phyloP scores from a whole-genome alignment of 169 alveolate species.

The Blepharisma undulans region DNA sequence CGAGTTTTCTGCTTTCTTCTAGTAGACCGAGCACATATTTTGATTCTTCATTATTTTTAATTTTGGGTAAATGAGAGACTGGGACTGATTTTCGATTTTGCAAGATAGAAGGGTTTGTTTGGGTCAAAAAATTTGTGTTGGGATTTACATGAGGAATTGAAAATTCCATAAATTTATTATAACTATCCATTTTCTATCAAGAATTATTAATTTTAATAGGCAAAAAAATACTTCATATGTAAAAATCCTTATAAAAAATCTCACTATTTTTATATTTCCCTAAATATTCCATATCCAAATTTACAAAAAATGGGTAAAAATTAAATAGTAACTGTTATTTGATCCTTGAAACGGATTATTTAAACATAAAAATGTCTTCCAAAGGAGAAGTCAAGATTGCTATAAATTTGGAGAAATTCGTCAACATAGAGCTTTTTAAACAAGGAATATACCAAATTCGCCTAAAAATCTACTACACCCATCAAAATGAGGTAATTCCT shows the following conservation, averaged over 20 bases:
- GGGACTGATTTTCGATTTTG: neutral
- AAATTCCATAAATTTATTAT: neutral
- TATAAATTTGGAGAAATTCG: constrained; percentile 83
- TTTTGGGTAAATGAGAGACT: neutral
- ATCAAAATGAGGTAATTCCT: neutral
- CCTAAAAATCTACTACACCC: neutral
- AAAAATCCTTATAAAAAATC: too few relatives aligned
- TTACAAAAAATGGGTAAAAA: too few relatives aligned
- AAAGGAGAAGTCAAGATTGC: constrained; percentile 61
- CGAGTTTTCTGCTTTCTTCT: neutral
- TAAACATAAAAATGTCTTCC: neutral
- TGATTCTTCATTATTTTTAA: neutral
- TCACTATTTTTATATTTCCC: too few relatives aligned
- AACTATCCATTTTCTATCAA: neutral
- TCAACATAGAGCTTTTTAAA: constrained; percentile 87
- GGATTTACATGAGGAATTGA: neutral
- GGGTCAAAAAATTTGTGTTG: neutral
- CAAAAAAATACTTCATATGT: too few relatives aligned
- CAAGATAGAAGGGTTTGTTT: neutral
- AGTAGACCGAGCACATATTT: neutral
- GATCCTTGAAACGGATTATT: too few relatives aligned
- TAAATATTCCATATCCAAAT: too few relatives aligned
- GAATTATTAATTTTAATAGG: neutral
- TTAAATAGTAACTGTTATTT: too few relatives aligned
- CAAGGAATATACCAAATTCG: constrained; percentile 84